Percentiles rank a stretch among this genome's conserved stretches.
phyloP scores from a whole-genome alignment of 2,329 filamentous ascomycete genomes.

The Colletotrichum limetticola region DNA sequence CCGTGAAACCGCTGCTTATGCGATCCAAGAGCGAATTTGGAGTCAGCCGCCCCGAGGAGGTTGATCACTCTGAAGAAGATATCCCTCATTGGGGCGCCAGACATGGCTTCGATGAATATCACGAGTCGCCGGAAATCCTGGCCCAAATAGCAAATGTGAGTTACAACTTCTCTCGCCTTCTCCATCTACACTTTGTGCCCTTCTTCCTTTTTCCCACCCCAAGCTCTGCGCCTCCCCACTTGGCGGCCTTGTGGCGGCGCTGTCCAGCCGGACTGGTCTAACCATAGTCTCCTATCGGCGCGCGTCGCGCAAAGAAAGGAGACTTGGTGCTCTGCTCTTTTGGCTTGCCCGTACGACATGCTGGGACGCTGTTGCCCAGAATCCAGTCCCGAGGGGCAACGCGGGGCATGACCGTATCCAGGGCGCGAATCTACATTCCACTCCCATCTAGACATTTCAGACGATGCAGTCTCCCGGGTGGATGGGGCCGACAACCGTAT shows the following conservation, averaged over 20 bases:
- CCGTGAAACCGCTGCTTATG: constrained; percentile 60
- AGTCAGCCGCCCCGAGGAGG: constrained; percentile 51
- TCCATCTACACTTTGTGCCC: not conserved
- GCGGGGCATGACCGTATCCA: not conserved
- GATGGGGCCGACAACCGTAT: not conserved
- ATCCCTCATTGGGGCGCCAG: constrained; percentile 69
- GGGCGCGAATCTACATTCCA: constrained; percentile 1
- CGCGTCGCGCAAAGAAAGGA: constrained; percentile 6
- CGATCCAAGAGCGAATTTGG: constrained; percentile 68
- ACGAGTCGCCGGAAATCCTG: constrained; percentile 90
- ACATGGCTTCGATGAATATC: constrained; percentile 93
- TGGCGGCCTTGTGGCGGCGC: not conserved
- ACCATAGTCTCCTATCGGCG: constrained; percentile 8
- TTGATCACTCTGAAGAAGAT: constrained; percentile 57
- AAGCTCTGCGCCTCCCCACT: constrained; percentile 7
- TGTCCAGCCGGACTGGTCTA: constrained; percentile 10
- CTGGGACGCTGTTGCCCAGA: not conserved
- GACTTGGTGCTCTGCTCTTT: not conserved
- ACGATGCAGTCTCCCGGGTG: constrained; percentile 17
- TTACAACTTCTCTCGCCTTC: constrained; percentile 39
- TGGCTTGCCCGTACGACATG: not conserved
- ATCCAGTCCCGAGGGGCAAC: constrained; percentile 1
- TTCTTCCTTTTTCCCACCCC: constrained; percentile 20
- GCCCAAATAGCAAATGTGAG: constrained; percentile 83
- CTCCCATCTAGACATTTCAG: not conserved